Base-by-base conservation (phyloP, 176 grass and related monocot species). In the Carex littledalei region DNA sequence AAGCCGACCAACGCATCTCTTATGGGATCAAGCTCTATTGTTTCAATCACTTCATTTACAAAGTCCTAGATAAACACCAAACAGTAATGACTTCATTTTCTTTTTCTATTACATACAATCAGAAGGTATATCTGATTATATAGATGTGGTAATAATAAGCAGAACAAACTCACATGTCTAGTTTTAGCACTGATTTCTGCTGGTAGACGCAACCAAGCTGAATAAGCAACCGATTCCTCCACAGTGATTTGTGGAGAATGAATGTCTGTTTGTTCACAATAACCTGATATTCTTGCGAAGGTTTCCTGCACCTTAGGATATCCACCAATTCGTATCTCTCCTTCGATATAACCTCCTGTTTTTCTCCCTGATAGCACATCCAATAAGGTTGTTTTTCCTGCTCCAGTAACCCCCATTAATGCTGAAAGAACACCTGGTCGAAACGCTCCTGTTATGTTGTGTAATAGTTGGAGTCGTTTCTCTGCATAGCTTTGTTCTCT, bases 341-440 rank as follows among this genome's bases (percentile, higher is more conserved):
- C 93, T 88, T 95, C 87, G 22, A 91, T 88, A 73, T 82, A 29
- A 59, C 93, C 89, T 1, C 87, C 91, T 13, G 91, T 95, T 88
- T 95, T 95, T 47, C 93, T 90, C 41, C 93, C 91, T 81, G 89
- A 55, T 79, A 95, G 93, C 84, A 95, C 91, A 88, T 95, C 91
- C 81, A 95, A 86, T 29, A 95, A 82, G 31, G 91, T 95, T 34
- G 93, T 95, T 87, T 95, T 95, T 12, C 93, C 93, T 20, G 93
- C 93, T 72, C 93, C 91, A 79, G 64, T 95, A 59, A 93, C 89
- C 13, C 93, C 93, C 93, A 95, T 95, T 59, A 95, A 69, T 8
- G 80, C 93, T 11, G 93, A 89, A 18, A 95, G 87, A 41, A 95
- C 63, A 7, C 93, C 89, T 31, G 93, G 93, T 18, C 74, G 81